Percentiles rank a stretch among this genome's conserved stretches.
These are phyloP conservation scores for Yarrowia galli DNA, from an alignment of 1,139 yeast genomes.

Conservation along the genomic window DNA sequence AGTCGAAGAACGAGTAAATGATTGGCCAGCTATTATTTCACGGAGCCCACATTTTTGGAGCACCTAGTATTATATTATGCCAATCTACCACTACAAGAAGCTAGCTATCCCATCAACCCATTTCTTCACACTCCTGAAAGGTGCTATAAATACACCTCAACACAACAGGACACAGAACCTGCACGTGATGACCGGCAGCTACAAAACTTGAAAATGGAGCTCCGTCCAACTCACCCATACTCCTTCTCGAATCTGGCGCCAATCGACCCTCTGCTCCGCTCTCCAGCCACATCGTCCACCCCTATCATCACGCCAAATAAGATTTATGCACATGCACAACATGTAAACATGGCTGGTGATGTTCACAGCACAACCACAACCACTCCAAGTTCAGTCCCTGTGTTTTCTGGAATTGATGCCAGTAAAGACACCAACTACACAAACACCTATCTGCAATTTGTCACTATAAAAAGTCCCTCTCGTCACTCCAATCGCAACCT, in stretches of 20 bases:
- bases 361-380: background rate
- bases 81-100: no score
- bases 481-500: background rate
- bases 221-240: background rate
- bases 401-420: background rate
- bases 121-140: background rate
- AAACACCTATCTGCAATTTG: background rate
- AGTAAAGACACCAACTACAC: background rate
- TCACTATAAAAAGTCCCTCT: background rate
- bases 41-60: background rate
- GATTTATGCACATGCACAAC: conserved; percentile 13
- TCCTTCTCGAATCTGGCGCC: background rate
- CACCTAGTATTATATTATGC: background rate
- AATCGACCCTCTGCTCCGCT: background rate
- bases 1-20: background rate
- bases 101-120: no score
- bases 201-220: background rate
- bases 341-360: conserved; percentile 20
- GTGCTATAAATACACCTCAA: background rate
- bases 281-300: background rate
- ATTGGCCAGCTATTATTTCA: no score
- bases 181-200: background rate
- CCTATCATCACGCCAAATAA: conserved; percentile 2
- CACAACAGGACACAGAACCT: background rate
- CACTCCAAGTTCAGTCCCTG: no score